Percentiles rank a stretch among this genome's conserved stretches.
phyloP scores from a whole-genome alignment of 176 grass and related monocot genomes.

The Bolboschoenus planiculmis region DNA sequence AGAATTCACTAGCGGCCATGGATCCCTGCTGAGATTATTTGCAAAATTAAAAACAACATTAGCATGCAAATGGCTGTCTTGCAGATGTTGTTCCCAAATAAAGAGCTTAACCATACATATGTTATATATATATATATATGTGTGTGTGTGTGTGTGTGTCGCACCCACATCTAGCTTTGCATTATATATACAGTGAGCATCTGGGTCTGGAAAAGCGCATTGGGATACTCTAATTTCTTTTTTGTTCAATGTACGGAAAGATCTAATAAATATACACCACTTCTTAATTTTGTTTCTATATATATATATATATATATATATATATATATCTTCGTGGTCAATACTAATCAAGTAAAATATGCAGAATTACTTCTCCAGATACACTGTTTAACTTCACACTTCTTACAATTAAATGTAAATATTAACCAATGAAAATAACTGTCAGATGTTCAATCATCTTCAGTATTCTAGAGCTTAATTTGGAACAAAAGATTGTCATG shows the following conservation, averaged over 20 bases:
- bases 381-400: neutral
- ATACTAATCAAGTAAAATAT: neutral
- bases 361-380: neutral
- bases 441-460: neutral
- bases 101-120: neutral
- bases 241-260: neutral
- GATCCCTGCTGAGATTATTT: constrained; percentile 43
- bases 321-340: neutral
- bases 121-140: neutral
- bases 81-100: neutral
- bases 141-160: neutral
- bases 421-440: neutral
- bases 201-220: neutral
- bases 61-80: neutral
- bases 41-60: neutral
- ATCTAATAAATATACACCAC: neutral
- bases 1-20: constrained; percentile 58
- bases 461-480: neutral
- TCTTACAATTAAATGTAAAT: neutral
- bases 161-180: neutral
- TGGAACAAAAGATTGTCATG: neutral
- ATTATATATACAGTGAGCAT: neutral
- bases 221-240: neutral
- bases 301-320: too few relatives aligned
- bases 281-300: neutral